Percentiles rank a stretch among this genome's conserved stretches.
These are phyloP conservation scores for Delonix regia DNA, from an alignment of 306 rosid genomes.

Conservation along the genomic window DNA sequence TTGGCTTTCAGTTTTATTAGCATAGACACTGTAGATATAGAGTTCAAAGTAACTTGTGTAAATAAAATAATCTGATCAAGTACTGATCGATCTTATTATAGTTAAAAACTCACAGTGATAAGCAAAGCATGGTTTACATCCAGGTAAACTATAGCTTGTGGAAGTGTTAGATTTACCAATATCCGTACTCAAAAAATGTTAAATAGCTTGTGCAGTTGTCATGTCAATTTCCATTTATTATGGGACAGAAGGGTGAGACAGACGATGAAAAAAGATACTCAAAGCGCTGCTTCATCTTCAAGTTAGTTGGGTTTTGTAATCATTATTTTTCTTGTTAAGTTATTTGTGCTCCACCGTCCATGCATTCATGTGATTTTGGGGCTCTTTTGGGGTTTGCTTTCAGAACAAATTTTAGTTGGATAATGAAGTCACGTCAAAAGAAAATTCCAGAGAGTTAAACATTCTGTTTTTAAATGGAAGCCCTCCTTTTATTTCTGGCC, in stretches of 20 bases:
- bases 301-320: conserved; percentile 8
- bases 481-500: neutral
- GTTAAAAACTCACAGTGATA: neutral
- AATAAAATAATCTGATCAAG: neutral
- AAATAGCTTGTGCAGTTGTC: neutral
- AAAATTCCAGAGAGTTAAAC: neutral
- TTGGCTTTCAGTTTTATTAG: neutral
- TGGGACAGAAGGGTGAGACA: neutral
- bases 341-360: neutral
- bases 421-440: neutral
- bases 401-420: neutral
- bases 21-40: neutral
- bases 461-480: neutral
- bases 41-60: neutral
- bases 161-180: no score
- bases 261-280: neutral
- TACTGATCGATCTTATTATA: neutral
- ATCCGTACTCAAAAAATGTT: neutral
- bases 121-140: no score
- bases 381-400: neutral
- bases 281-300: neutral
- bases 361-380: neutral
- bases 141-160: neutral
- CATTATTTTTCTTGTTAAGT: neutral
- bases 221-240: neutral